Percentiles rank a stretch among this genome's conserved stretches.
These are phyloP conservation scores for Alternaria hordeiaustralica DNA, from an alignment of 2,329 filamentous ascomycete species.

Conservation along the genomic window DNA sequence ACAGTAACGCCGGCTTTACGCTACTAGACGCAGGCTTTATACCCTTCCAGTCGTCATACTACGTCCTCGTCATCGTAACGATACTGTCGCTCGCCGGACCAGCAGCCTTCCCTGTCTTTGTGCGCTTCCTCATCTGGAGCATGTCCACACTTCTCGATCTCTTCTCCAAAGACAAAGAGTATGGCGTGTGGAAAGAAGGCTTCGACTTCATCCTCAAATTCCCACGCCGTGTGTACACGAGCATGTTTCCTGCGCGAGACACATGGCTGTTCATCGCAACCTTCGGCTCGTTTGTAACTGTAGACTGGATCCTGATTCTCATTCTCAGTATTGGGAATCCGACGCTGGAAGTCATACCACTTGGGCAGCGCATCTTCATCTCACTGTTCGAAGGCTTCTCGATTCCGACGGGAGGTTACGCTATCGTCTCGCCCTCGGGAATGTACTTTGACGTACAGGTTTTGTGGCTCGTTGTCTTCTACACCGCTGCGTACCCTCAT, in stretches of 20 bases:
- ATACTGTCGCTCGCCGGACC: constrained; percentile 27
- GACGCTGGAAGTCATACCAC: constrained; percentile 27
- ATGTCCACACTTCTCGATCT: constrained; percentile 24
- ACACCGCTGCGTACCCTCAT: constrained; percentile 29
- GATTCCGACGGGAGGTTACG: constrained; percentile 31
- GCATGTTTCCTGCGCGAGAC: constrained; percentile 29
- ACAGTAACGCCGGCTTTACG: constrained; percentile 29
- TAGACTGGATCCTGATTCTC: constrained; percentile 29
- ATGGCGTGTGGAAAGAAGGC: constrained; percentile 31
- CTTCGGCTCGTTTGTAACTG: constrained; percentile 23
- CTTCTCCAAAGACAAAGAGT: constrained; percentile 26
- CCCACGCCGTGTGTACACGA: constrained; percentile 24
- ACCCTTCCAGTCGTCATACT: constrained; percentile 29
- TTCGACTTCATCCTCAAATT: constrained; percentile 31
- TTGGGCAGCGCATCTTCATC: constrained; percentile 29
- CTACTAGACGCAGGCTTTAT: constrained; percentile 27
- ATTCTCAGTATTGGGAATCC: constrained; percentile 29
- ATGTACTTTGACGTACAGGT: constrained; percentile 32
- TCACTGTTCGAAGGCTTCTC: constrained; percentile 32
- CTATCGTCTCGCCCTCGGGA: constrained; percentile 25
- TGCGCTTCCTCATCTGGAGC: constrained; percentile 27
- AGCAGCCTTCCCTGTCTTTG: constrained; percentile 24
- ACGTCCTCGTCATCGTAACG: constrained; percentile 24
- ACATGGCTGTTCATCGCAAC: constrained; percentile 28
- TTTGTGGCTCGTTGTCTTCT: constrained; percentile 29